phyloP scores from a whole-genome alignment of 2,329 filamentous ascomycete genomes.

The Thermothelomyces thermophilus region DNA sequence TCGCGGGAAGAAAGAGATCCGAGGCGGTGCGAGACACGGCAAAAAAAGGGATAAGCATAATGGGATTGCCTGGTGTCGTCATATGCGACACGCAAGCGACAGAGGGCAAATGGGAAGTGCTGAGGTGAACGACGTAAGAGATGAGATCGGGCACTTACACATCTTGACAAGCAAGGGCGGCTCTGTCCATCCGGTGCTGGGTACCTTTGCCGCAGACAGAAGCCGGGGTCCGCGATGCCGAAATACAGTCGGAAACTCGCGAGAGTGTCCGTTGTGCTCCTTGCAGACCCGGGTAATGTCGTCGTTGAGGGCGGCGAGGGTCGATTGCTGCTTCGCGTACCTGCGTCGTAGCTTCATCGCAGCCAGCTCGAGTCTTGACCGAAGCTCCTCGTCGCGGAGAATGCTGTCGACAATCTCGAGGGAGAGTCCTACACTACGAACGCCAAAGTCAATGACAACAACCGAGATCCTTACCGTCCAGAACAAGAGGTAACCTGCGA shows the following conservation, averaged over 20 bases:
- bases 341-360: background rate
- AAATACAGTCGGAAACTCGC: background rate
- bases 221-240: background rate
- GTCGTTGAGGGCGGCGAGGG: background rate
- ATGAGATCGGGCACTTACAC: slow-evolving; percentile 1
- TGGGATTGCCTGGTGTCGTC: background rate
- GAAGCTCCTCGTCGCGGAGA: slow-evolving; percentile 4
- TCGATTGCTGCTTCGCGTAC: background rate
- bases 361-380: background rate
- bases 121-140: too few relatives aligned
- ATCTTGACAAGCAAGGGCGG: slow-evolving; percentile 1
- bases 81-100: background rate
- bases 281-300: too few relatives aligned
- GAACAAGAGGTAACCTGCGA: background rate
- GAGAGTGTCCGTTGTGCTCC: background rate
- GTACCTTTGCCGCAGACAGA: background rate
- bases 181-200: background rate
- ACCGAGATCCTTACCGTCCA: background rate
- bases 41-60: background rate
- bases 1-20: background rate
- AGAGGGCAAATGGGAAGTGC: background rate
- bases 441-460: background rate
- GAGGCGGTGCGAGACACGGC: background rate
- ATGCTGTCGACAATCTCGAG: slow-evolving; percentile 1
- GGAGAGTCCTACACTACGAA: slow-evolving; percentile 9